Conservation (phyloP, 192 early-diverging fungal genomes). For the Gaertneriomyces semiglobifer region DNA sequence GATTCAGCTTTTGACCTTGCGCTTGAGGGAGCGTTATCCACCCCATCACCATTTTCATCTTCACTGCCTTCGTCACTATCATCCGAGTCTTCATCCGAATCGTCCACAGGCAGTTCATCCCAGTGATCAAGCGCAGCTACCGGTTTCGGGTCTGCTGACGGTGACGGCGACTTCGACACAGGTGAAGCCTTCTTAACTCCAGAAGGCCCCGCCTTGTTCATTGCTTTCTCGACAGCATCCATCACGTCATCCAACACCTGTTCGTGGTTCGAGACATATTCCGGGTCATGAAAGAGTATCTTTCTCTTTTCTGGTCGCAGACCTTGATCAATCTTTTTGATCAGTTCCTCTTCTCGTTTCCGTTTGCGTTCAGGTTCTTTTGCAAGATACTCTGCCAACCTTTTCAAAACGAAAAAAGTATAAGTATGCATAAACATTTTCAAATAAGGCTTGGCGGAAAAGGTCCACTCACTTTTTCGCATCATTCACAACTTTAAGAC, state of each 20-base stretch:
- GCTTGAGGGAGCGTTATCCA: too few species aligned
- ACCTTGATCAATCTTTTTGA: slow-evolving; percentile 79
- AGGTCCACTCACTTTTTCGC: slow-evolving; percentile 67
- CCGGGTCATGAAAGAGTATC: slow-evolving; percentile 78
- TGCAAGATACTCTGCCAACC: slow-evolving; percentile 68
- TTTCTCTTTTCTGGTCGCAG: slow-evolving; percentile 63
- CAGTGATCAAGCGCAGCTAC: neutral
- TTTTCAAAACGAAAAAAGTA: slow-evolving; percentile 12
- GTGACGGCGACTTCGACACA: neutral
- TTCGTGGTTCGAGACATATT: slow-evolving; percentile 58
- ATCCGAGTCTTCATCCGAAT: too few species aligned
- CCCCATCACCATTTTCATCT: too few species aligned
- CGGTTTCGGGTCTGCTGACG: neutral
- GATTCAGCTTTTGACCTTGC: too few species aligned
- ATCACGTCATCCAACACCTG: slow-evolving; percentile 40
- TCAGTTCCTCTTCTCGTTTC: slow-evolving; percentile 55
- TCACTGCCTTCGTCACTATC: too few species aligned
- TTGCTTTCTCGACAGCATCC: slow-evolving; percentile 34
- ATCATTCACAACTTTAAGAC: slow-evolving; percentile 86
- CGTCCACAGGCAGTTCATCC: neutral
- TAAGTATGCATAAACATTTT: slow-evolving; percentile 2
- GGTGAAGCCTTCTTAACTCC: neutral
- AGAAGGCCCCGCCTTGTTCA: neutral
- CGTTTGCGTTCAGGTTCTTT: slow-evolving; percentile 64
- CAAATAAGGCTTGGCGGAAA: slow-evolving; percentile 11